Evolutionary conservation across 192 early-diverging fungal species (phyloP).

Genomic region (Backusella psychrophila): DNA sequence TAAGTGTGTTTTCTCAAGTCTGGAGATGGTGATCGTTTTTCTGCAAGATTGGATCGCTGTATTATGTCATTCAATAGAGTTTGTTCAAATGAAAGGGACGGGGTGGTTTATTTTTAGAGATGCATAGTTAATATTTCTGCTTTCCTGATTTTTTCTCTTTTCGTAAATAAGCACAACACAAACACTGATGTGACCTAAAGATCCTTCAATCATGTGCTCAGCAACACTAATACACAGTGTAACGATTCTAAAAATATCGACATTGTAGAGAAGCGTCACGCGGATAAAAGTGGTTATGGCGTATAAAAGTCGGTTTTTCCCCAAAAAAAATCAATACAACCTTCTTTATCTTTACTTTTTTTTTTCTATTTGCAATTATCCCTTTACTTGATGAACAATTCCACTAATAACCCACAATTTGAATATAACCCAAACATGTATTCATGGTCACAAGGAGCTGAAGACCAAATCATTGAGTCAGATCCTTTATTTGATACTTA

Average conservation of each 20-base stretch:
- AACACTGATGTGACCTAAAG: not conserved
- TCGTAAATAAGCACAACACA: not conserved
- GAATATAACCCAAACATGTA: conserved; percentile 5
- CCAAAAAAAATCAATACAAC: not conserved
- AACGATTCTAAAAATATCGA: conserved; percentile 17
- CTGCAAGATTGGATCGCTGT: not conserved
- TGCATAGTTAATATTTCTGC: not conserved
- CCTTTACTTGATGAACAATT: not conserved
- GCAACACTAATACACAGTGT: not conserved
- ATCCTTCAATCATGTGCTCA: conserved; percentile 4
- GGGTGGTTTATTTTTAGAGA: not conserved
- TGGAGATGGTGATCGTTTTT: not conserved
- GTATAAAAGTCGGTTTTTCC: not conserved
- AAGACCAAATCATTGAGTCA: not conserved
- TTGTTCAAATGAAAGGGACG: not conserved
- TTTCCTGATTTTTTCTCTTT: not conserved
- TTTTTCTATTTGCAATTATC: not conserved
- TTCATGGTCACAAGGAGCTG: not conserved
- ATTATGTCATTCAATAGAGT: not conserved
- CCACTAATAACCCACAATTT: not conserved
- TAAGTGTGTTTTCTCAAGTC: not conserved
- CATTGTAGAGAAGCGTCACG: not conserved
- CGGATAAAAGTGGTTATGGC: not conserved
- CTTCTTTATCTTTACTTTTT: not conserved
- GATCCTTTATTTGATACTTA: not conserved